Evolutionary conservation across 2,329 filamentous ascomycete species (phyloP).

Genomic region (Colletotrichum spinosum): DNA sequence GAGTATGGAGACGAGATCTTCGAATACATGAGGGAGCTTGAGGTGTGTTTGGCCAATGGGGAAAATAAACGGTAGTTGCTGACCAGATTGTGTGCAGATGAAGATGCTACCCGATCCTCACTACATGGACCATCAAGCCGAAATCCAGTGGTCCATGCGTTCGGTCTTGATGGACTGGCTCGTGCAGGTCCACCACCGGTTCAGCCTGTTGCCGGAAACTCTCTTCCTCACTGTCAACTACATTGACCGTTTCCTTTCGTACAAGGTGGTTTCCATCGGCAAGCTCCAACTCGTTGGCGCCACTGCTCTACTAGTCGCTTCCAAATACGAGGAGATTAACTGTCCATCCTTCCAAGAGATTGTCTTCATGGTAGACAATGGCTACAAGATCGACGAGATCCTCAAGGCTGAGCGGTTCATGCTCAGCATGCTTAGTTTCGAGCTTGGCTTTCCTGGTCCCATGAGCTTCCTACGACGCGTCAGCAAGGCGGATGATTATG

Average conservation of each 20-base stretch:
- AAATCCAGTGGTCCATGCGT: conserved; percentile 99
- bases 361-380: conserved; percentile 96
- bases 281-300: conserved; percentile 97
- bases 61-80: conserved; percentile 28
- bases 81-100: conserved; percentile 60
- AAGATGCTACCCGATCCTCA: conserved; percentile 87
- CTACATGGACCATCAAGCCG: conserved; percentile 98
- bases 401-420: conserved; percentile 98
- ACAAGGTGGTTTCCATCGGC: conserved; percentile 92
- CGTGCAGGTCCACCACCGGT: conserved; percentile 93
- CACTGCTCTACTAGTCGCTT: conserved; percentile 93
- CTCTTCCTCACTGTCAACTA: conserved; percentile 96
- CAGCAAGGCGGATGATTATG: conserved; percentile 98
- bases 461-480: conserved; percentile 98
- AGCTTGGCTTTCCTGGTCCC: conserved; percentile 97
- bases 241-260: conserved; percentile 94
- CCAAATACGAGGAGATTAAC: conserved; percentile 99
- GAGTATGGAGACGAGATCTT: conserved; percentile 98
- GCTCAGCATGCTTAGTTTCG: conserved; percentile 95
- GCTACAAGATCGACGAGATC: conserved; percentile 91
- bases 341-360: conserved; percentile 96
- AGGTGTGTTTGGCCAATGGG: conserved; percentile 67
- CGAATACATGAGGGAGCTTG: conserved; percentile 87
- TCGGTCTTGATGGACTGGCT: conserved; percentile 98
- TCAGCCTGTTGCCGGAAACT: conserved; percentile 91